phyloP scores from a whole-genome alignment of 2,329 filamentous ascomycete species.

The Nigrograna mackinnonii region DNA sequence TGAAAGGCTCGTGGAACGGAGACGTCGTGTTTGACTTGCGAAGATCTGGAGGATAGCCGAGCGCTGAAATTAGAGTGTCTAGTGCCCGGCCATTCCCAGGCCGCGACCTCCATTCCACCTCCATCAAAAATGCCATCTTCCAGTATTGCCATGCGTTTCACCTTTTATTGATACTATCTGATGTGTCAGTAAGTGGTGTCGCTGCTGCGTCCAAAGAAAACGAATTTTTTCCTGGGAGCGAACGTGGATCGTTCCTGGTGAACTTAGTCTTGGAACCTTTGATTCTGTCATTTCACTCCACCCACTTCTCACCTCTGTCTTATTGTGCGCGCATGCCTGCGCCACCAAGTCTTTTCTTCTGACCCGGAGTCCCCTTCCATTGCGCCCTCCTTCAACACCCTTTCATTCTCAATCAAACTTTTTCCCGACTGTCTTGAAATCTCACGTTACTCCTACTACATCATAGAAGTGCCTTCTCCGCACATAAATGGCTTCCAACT shows the following conservation, averaged over 20 bases:
- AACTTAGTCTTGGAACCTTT: constrained; percentile 27
- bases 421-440: too few species aligned
- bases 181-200: constrained; percentile 17
- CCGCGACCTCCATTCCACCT: constrained; percentile 32
- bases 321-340: constrained; percentile 24
- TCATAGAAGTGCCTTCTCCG: constrained; percentile 2
- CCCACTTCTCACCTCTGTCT: constrained; percentile 13
- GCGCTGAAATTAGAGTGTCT: constrained; percentile 40
- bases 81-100: constrained; percentile 29
- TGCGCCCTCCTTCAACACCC: too few species aligned
- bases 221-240: constrained; percentile 19
- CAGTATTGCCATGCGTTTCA: constrained; percentile 8
- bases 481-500: constrained; percentile 2
- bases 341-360: neutral
- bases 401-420: too few species aligned
- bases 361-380: too few species aligned
- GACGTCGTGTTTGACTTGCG: constrained; percentile 6
- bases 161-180: constrained; percentile 12
- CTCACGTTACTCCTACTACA: neutral
- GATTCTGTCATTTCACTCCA: constrained; percentile 33
- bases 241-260: constrained; percentile 36
- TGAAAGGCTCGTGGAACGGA: neutral
- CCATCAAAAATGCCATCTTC: constrained; percentile 23
- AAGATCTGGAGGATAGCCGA: constrained; percentile 31
- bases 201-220: constrained; percentile 10